A percentile compares a stretch with the other conserved stretches of the same genome.
These are phyloP conservation scores for Rhypophila decipiens DNA, from an alignment of 495 filamentous ascomycete genomes.

Conservation along the genomic window DNA sequence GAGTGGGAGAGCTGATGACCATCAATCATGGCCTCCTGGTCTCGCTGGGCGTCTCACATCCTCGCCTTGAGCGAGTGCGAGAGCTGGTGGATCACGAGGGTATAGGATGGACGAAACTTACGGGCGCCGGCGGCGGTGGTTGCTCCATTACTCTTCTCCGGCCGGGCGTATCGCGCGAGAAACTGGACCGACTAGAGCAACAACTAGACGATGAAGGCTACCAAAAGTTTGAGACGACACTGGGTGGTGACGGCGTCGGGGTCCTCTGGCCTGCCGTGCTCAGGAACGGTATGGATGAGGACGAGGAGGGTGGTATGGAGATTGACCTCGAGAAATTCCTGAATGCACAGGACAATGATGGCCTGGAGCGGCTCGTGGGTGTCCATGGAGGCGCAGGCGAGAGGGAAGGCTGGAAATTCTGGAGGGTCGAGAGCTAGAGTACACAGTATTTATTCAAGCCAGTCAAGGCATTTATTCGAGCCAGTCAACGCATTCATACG, in stretches of 20 bases:
- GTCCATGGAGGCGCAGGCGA: constrained; percentile 55
- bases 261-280: constrained; percentile 87
- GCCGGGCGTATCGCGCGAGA: constrained; percentile 45
- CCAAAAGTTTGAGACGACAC: constrained; percentile 73
- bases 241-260: constrained; percentile 88
- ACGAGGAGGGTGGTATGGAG: constrained; percentile 74
- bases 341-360: constrained; percentile 69
- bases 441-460: no score
- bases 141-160: constrained; percentile 88
- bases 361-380: constrained; percentile 70
- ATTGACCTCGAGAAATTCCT: constrained; percentile 92
- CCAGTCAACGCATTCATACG: no score
- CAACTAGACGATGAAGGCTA: constrained; percentile 72
- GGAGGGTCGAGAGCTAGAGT: constrained; percentile 58
- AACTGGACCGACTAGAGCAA: constrained; percentile 52
- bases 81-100: constrained; percentile 83
- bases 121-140: constrained; percentile 89
- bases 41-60: constrained; percentile 87
- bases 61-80: constrained; percentile 81
- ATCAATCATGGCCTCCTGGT: constrained; percentile 90
- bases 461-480: no score
- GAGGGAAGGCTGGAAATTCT: constrained; percentile 89
- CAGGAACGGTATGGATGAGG: constrained; percentile 60
- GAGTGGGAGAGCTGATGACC: constrained; percentile 76
- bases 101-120: constrained; percentile 97